These are phyloP conservation scores for Mycena maculata DNA, from an alignment of 768 basidiomycete genomes.

Conservation along the genomic window DNA sequence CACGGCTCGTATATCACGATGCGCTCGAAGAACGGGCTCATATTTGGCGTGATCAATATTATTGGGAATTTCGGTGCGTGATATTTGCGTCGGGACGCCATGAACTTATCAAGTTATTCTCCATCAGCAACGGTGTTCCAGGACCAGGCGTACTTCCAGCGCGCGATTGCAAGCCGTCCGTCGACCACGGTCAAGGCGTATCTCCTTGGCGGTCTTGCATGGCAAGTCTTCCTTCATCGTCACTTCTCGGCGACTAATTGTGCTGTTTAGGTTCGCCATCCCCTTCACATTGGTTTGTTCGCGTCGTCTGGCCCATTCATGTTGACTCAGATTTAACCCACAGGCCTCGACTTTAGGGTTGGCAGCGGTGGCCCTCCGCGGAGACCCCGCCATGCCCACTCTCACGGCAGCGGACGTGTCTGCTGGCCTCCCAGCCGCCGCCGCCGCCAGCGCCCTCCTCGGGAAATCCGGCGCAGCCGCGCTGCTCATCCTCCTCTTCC, in stretches of 20 bases:
- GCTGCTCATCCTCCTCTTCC: slow-evolving; percentile 83
- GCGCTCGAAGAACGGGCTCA: slow-evolving; percentile 78
- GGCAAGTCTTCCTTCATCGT: slow-evolving; percentile 58
- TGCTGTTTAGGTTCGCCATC: slow-evolving; percentile 73
- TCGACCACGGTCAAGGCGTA: slow-evolving; percentile 92
- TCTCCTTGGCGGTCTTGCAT: slow-evolving; percentile 87
- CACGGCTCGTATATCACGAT: slow-evolving; percentile 88
- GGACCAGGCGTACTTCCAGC: slow-evolving; percentile 89
- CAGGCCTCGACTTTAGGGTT: slow-evolving; percentile 91
- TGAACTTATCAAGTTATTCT: slow-evolving; percentile 25
- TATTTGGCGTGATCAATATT: slow-evolving; percentile 90
- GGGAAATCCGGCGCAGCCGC: slow-evolving; percentile 85
- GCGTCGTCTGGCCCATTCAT: no score
- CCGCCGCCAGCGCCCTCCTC: slow-evolving; percentile 84
- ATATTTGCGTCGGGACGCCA: not conserved
- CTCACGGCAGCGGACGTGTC: slow-evolving; percentile 74
- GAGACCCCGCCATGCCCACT: slow-evolving; percentile 63
- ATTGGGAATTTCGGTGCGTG: slow-evolving; percentile 75
- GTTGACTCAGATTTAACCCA: no score
- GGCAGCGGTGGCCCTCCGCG: slow-evolving; percentile 83
- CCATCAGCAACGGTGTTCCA: slow-evolving; percentile 58
- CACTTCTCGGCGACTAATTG: not conserved
- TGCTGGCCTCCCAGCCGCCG: slow-evolving; percentile 88
- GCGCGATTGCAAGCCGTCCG: slow-evolving; percentile 89
- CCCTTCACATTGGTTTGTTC: slow-evolving; percentile 88